These are phyloP conservation scores for Onygenales sp. DNA, from an alignment of 2,329 filamentous ascomycete species.

Conservation along the genomic window DNA sequence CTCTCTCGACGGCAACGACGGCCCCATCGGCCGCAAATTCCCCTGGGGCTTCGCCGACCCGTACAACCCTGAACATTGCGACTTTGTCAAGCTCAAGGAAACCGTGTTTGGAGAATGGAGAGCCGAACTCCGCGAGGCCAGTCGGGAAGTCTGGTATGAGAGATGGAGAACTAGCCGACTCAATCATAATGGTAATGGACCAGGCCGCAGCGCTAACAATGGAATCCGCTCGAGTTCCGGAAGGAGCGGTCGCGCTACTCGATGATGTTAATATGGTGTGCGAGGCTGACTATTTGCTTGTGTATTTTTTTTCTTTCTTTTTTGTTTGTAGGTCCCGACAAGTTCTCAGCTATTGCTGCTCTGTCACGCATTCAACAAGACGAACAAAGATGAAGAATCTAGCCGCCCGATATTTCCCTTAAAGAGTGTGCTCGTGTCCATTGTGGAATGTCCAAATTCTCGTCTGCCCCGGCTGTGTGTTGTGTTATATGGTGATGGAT, in stretches of 20 bases:
- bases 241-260: background rate
- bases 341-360: background rate
- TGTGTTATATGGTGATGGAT: background rate
- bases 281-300: background rate
- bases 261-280: background rate
- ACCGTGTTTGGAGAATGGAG: conserved; percentile 92
- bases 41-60: conserved; percentile 97
- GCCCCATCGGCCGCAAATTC: conserved; percentile 69
- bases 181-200: conserved; percentile 15
- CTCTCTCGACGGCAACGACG: conserved; percentile 43
- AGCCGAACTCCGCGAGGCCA: conserved; percentile 78
- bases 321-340: background rate
- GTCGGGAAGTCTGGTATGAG: conserved; percentile 89
- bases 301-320: background rate
- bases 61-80: conserved; percentile 83
- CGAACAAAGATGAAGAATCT: background rate
- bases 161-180: conserved; percentile 66
- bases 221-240: background rate
- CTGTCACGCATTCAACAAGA: background rate
- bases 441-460: background rate
- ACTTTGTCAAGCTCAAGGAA: conserved; percentile 84
- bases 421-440: background rate
- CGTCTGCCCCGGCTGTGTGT: background rate
- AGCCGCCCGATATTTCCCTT: no score
- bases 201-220: background rate